Conservation (phyloP, 1,139 yeast genomes). For the Yamadazyma conglobata region DNA sequence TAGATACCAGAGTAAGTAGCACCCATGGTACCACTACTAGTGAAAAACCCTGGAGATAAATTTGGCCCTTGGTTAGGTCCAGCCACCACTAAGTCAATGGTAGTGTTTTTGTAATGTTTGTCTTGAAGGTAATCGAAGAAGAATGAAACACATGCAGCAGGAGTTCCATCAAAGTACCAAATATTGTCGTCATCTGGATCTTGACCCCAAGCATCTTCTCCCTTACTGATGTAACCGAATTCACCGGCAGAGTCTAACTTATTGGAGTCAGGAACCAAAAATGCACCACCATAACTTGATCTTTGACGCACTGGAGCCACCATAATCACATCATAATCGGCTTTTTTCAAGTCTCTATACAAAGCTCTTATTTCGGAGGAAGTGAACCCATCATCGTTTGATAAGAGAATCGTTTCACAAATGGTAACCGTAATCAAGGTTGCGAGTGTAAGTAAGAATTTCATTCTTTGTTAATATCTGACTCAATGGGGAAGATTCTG, state of each 20-base stretch:
- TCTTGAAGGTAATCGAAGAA: conserved; percentile 41
- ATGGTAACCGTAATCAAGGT: conserved; percentile 3
- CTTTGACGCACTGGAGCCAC: conserved; percentile 33
- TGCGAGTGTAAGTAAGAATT: background rate
- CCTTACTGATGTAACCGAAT: conserved; percentile 35
- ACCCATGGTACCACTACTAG: conserved; percentile 45
- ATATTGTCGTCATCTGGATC: conserved; percentile 30
- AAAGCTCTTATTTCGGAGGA: conserved; percentile 33
- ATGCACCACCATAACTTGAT: conserved; percentile 30
- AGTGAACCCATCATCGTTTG: conserved; percentile 33
- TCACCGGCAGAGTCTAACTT: conserved; percentile 26
- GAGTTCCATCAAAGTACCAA: conserved; percentile 48
- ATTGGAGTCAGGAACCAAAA: conserved; percentile 23
- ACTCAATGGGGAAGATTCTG: too few species aligned
- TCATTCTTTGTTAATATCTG: too few species aligned
- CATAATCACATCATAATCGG: conserved; percentile 28
- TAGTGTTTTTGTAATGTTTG: conserved; percentile 25
- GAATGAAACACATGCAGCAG: conserved; percentile 40
- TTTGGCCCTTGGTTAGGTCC: conserved; percentile 48
- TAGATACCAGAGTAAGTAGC: conserved; percentile 39
- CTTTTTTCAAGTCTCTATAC: conserved; percentile 25
- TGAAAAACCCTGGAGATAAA: conserved; percentile 34
- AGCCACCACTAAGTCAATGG: conserved; percentile 41
- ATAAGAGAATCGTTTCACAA: conserved; percentile 25
- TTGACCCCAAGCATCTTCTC: conserved; percentile 42